Percentiles rank a stretch among this genome's conserved stretches.
Conservation (phyloP, 202 grass and related monocot species). For the Panicum hallii region DNA sequence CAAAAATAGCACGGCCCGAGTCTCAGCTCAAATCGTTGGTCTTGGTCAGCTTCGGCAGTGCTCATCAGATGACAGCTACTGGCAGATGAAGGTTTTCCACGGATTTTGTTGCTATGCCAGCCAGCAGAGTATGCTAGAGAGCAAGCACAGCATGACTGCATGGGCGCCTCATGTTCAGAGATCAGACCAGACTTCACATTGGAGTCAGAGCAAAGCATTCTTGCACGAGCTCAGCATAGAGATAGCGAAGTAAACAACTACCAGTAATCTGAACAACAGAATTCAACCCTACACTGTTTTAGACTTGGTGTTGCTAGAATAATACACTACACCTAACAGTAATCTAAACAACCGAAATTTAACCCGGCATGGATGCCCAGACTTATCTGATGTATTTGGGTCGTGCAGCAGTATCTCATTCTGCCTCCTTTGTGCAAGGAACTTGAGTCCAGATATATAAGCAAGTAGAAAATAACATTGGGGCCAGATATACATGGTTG, state of each 20-base stretch:
- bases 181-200: background rate
- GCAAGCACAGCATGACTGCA: background rate
- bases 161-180: background rate
- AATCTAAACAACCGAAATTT: background rate
- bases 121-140: background rate
- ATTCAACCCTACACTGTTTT: too few species aligned
- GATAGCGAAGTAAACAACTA: too few species aligned
- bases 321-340: background rate
- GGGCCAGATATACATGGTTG: background rate
- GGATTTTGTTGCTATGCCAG: background rate
- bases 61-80: background rate
- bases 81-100: background rate
- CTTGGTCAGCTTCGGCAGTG: background rate
- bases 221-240: background rate
- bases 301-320: too few species aligned
- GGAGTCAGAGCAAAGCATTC: background rate
- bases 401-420: background rate
- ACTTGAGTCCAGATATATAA: background rate
- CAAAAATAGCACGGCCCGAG: too few species aligned
- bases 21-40: background rate
- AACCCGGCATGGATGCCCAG: background rate
- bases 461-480: background rate
- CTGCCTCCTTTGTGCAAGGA: background rate
- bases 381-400: background rate
- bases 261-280: too few species aligned